Evolutionary conservation across 164 flowering plant genomes (phyloP).

Genomic region (Cinnamomum micranthum): DNA sequence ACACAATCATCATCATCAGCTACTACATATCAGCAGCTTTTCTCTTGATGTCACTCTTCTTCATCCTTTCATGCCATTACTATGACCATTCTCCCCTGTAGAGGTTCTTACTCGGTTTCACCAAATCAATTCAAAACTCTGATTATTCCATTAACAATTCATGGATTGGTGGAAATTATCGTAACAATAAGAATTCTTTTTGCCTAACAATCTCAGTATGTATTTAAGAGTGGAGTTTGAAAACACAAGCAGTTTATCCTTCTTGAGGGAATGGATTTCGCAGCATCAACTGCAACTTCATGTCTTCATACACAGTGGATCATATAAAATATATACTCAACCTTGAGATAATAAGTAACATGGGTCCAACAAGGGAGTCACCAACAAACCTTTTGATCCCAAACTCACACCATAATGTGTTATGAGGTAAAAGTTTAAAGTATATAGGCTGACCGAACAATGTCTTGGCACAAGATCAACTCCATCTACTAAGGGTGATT

Average conservation of each 20-base stretch:
- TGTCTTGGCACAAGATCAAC: no score
- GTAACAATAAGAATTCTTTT: background rate
- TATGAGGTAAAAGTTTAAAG: no score
- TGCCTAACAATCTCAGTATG: background rate
- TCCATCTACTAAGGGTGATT: no score
- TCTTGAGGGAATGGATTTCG: background rate
- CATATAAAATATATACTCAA: no score
- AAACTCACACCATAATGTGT: no score
- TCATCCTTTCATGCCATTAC: background rate
- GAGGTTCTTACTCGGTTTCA: background rate
- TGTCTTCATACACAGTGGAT: no score
- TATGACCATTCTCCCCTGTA: no score
- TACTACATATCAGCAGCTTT: background rate
- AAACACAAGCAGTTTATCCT: background rate
- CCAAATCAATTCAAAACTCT: background rate
- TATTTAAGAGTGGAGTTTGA: background rate
- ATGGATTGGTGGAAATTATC: background rate
- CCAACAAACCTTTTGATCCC: no score
- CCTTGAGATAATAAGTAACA: no score
- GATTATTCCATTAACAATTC: background rate
- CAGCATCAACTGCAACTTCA: constrained; percentile 1
- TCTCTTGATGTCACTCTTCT: background rate
- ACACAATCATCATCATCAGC: background rate
- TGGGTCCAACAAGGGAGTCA: no score
- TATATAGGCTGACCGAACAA: no score